These are phyloP conservation scores for Kregervanrija delftensis DNA, from an alignment of 805 yeast genomes.

Conservation along the genomic window DNA sequence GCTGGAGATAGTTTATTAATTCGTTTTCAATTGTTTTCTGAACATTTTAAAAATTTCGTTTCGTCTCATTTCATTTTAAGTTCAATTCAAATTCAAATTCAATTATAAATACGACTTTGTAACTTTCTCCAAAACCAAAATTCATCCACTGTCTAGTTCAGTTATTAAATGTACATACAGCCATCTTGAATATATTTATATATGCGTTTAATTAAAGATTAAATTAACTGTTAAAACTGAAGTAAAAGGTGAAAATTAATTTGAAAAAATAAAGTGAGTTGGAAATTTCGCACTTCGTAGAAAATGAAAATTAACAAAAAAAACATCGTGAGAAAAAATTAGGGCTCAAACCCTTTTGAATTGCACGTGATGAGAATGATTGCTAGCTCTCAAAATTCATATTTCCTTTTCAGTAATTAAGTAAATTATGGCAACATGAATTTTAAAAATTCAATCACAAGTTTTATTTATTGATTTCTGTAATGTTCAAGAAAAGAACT, in stretches of 20 bases:
- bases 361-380: no score
- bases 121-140: conserved; percentile 1
- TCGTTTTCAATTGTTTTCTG: neutral
- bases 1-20: neutral
- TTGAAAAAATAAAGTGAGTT: no score
- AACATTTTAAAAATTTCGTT: neutral
- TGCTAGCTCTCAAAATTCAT: no score
- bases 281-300: no score
- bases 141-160: neutral
- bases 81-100: no score
- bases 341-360: no score
- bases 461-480: neutral
- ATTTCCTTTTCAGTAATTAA: neutral
- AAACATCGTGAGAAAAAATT: no score
- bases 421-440: neutral
- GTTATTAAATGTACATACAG: conserved; percentile 11
- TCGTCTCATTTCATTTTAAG: neutral
- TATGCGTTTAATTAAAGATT: neutral
- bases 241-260: no score
- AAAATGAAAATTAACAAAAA: no score
- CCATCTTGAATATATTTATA: conserved; percentile 12
- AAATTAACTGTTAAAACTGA: no score
- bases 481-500: conserved; percentile 35
- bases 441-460: neutral
- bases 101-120: neutral